phyloP scores from a whole-genome alignment of 2,329 filamentous ascomycete species.

The Clarireedia paspali region DNA sequence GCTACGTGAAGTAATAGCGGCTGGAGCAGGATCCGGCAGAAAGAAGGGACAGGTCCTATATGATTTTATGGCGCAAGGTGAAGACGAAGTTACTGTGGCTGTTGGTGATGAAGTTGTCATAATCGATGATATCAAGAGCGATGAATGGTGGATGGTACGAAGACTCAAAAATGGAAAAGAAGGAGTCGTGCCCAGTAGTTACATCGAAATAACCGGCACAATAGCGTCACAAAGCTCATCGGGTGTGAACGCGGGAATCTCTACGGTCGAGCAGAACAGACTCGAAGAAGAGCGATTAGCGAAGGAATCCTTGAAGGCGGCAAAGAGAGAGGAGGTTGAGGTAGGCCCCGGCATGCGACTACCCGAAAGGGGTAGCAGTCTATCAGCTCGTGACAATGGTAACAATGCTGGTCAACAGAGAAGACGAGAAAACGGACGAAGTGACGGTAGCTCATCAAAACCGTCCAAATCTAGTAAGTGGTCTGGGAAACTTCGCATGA shows the following conservation, averaged over 20 bases:
- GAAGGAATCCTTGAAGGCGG: constrained; percentile 65
- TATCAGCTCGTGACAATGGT: constrained; percentile 58
- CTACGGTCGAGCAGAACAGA: constrained; percentile 68
- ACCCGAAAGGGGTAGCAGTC: constrained; percentile 72
- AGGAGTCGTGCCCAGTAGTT: constrained; percentile 93
- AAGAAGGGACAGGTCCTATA: constrained; percentile 86
- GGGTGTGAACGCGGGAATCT: constrained; percentile 53
- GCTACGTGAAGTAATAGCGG: constrained; percentile 77
- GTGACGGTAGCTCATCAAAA: constrained; percentile 44
- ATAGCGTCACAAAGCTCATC: constrained; percentile 42
- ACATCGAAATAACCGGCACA: constrained; percentile 78
- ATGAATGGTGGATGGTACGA: constrained; percentile 97
- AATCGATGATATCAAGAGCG: constrained; percentile 82
- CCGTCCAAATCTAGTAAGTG: constrained; percentile 63
- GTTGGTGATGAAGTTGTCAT: constrained; percentile 86
- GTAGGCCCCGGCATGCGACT: constrained; percentile 72
- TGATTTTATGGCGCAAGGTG: constrained; percentile 93
- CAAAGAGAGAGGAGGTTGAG: constrained; percentile 53
- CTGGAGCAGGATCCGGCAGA: constrained; percentile 60
- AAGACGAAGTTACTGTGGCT: constrained; percentile 90
- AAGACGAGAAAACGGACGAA: constrained; percentile 60
- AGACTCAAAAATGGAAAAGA: constrained; percentile 87
- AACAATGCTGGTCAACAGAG: constrained; percentile 65
- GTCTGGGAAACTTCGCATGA: no score
- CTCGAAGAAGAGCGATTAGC: constrained; percentile 77